Base-by-base conservation (phyloP, 306 rosid species). In the Dryas octopetala region DNA sequence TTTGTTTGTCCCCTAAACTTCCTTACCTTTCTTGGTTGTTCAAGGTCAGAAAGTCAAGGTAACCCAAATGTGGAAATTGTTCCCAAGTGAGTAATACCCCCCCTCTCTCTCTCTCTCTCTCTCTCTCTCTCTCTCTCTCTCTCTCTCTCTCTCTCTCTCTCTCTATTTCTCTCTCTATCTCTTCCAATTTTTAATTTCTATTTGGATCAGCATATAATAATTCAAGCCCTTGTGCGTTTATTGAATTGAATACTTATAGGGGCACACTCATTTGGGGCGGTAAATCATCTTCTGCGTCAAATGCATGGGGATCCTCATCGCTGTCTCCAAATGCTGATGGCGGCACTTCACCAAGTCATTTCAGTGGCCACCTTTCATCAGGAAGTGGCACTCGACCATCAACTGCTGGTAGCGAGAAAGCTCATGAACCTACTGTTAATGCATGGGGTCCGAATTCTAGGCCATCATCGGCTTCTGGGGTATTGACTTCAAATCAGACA, bases 31-130 rank as follows among this genome's bases (percentile, higher is more conserved):
- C 81, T 80, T 70, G 78, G 54, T 71, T 80, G 62, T 78, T 88
- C n/a, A 84, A 96, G 99, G 96, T 87, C 90, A 83, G 99, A 96
- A 90, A 96, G 92, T 81, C 93, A 88, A 69, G 99, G 98, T 74
- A 66, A 96, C 76, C 98, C 97, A 53, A 89, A 78, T 76, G 98
- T 96, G 85, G 97, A 92, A 85, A 92, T 96, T 82, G 99, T 96
- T 71, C 99, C 97, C 85, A 96, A 84, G 99, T 96, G 86, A 89
- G 97, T 83, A 52, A 28, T 66, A 52, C 76, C 69, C n/a, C n/a
- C n/a, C n/a, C n/a, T 51, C 14, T 6, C 59, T 67, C 48, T 69
- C 47, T 28, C 0, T 8, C 38, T 55, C 9, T 40, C 40, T 41
- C 28, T 58, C 64, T 3, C 23, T 58, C 1, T 6, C 40, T 15